Conservation (phyloP, 176 grass and related monocot species). For the Oryza punctata region DNA sequence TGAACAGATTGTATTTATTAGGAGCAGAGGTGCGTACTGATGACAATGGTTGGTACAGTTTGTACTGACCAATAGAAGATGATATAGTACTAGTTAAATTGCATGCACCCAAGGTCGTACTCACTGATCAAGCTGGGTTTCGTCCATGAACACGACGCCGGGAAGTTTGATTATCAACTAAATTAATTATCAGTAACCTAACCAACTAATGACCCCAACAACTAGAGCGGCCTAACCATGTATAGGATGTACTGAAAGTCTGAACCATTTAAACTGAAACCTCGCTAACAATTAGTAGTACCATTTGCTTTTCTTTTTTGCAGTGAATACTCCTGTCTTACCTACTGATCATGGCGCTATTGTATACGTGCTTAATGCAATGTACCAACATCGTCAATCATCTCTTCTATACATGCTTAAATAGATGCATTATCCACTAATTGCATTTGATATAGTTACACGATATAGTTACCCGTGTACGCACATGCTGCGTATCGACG, state of each 20-base stretch:
- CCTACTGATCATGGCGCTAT: not conserved
- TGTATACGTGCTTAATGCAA: not conserved
- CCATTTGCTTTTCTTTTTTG: not conserved
- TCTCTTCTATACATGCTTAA: not conserved
- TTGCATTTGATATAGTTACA: not conserved
- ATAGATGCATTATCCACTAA: not conserved
- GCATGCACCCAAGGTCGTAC: not conserved
- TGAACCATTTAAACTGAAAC: not conserved
- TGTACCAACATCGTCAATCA: not conserved
- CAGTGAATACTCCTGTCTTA: not conserved
- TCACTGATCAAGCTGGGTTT: not conserved
- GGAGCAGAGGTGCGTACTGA: not conserved
- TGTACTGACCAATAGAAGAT: not conserved
- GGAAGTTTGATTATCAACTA: slow-evolving; percentile 13
- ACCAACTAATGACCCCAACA: not conserved
- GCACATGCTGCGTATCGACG: no score
- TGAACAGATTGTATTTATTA: not conserved
- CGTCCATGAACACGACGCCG: not conserved
- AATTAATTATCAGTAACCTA: not conserved
- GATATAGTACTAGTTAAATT: not conserved
- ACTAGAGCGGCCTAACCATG: slow-evolving; percentile 11
- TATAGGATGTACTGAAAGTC: not conserved
- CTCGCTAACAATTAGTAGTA: not conserved
- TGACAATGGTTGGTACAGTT: not conserved
- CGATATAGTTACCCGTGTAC: not conserved